These are phyloP conservation scores for Cladophialophora chaetospira DNA, from an alignment of 2,329 filamentous ascomycete species.

Conservation along the genomic window DNA sequence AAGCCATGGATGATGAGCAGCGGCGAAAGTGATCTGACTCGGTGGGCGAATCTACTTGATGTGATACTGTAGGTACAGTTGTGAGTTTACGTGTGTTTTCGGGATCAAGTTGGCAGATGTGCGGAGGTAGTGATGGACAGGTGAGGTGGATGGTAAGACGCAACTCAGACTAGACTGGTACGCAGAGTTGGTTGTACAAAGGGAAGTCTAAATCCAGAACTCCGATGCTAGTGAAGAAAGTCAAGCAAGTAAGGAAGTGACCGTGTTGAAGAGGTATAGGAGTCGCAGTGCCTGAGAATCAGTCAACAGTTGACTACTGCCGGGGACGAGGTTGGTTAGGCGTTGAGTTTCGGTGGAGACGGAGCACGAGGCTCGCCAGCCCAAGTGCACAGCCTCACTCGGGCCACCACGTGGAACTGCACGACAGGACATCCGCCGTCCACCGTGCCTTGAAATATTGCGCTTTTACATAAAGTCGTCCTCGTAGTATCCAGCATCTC, in stretches of 20 bases:
- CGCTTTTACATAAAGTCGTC: conserved; percentile 84
- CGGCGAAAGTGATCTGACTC: neutral
- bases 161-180: neutral
- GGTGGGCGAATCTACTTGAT: neutral
- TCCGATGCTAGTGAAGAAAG: neutral
- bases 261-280: neutral
- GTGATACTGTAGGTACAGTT: neutral
- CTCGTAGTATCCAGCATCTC: conserved; percentile 69
- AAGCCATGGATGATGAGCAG: conserved; percentile 28
- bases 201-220: neutral
- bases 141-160: conserved; percentile 1
- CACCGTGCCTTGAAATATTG: no score
- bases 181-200: neutral
- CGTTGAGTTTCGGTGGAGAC: conserved; percentile 1
- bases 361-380: neutral
- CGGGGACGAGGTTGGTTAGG: no score
- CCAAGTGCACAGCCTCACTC: conserved; percentile 6
- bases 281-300: neutral
- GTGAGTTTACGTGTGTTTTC: neutral
- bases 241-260: neutral
- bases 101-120: neutral
- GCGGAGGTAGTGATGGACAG: conserved; percentile 1
- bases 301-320: neutral
- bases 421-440: no score
- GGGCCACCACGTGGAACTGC: conserved; percentile 8